Conservation (phyloP, 768 basidiomycete genomes). For the Tricholomella constricta region DNA sequence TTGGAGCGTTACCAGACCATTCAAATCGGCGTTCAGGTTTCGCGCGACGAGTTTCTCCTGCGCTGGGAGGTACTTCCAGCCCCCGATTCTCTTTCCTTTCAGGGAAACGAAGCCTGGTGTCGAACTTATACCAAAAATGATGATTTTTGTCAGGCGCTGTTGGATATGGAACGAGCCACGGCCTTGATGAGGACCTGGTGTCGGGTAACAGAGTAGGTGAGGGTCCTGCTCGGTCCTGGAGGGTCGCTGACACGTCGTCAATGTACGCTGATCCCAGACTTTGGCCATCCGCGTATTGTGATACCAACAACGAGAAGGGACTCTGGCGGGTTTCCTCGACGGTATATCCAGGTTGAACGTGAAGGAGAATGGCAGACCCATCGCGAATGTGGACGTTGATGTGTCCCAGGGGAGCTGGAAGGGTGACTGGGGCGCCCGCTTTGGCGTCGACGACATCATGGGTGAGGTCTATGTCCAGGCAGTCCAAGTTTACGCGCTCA, state of each 20-base stretch:
- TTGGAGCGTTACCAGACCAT: conserved; percentile 28
- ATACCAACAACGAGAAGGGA: conserved; percentile 64
- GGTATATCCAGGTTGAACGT: conserved; percentile 66
- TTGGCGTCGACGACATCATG: conserved; percentile 53
- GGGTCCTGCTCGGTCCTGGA: conserved; percentile 51
- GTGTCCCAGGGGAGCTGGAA: conserved; percentile 70
- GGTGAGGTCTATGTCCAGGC: too few relatives aligned
- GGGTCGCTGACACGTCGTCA: conserved; percentile 66
- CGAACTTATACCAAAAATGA: conserved; percentile 54
- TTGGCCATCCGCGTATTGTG: conserved; percentile 44
- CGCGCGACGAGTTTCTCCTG: conserved; percentile 44
- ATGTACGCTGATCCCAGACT: conserved; percentile 66
- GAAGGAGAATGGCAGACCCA: conserved; percentile 63
- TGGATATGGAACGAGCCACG: conserved; percentile 43
- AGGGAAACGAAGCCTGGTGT: conserved; percentile 42
- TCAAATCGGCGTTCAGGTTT: conserved; percentile 44
- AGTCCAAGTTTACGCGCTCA: too few relatives aligned
- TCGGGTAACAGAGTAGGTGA: conserved; percentile 44
- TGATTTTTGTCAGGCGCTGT: conserved; percentile 53
- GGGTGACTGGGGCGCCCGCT: conserved; percentile 44
- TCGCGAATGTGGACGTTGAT: conserved; percentile 80
- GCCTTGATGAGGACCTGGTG: conserved; percentile 38
- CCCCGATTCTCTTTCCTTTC: conserved; percentile 32
- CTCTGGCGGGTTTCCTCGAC: conserved; percentile 63
- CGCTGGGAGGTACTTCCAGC: conserved; percentile 41